Evolutionary conservation across 495 filamentous ascomycete genomes (phyloP), one percentile per base, ranked within the genome.

Genomic region (Penicillium simplicissimum): DNA sequence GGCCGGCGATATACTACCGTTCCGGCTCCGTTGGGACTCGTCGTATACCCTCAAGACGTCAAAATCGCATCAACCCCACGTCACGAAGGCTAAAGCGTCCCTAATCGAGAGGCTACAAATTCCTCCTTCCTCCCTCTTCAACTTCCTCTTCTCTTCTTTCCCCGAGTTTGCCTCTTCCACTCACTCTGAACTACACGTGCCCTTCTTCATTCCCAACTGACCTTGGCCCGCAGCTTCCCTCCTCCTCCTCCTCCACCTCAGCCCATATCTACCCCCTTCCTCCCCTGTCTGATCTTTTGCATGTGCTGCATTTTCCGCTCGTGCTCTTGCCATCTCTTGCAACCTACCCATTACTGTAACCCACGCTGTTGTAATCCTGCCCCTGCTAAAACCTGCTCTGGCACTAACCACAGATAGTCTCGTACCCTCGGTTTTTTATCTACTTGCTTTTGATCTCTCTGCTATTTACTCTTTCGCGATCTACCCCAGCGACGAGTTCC

Each of bases 401-500:
- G 28, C 4, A 31, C 28, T 31, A 7, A 31, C 28, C 28, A 31
- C 4, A 31, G 28, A 25, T 3, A 25, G 23, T 3, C 23, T 25
- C 23, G 23, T 25, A 1, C 3, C 23, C 3, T 3, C 3, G 23
- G 23, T 25, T 25, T 25, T n/a, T n/a, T n/a, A n/a, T n/a, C 23
- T 25, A 3, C 23, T 25, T 25, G 23, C 23, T 25, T 52, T 34
- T n/a, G 48, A 52, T 52, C 14, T 52, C 3, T 17, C 38, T 43
- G 2, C 0, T 23, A 56, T 42, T 56, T 52, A 52, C 8, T 61
- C 11, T 60, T 49, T 33, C 19, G 53, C 59, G 23, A 56, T 51
- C 34, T 61, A 48, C 47, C 54, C 47, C 55, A 58, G 54, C 60
- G 55, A 28, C 14, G 60, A 52, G 60, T 56, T 63, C 55, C 53